Evolutionary conservation across 73 alveolate genomes (phyloP).

Genomic region (Paramecium pentaurelia): DNA sequence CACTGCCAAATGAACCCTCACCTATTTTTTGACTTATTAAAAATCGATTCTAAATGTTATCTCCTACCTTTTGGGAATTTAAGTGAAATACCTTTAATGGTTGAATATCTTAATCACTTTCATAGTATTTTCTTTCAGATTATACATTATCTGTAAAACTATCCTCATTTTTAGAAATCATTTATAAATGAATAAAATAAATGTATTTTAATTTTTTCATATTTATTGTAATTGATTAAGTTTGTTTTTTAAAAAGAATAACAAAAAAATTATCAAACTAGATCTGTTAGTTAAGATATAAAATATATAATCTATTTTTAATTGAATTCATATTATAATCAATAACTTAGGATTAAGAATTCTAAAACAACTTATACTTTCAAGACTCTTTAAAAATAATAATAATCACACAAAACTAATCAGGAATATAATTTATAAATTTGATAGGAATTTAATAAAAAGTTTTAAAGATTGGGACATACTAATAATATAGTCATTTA

Average conservation of each 20-base stretch:
- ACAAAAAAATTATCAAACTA: background rate
- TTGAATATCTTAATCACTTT: background rate
- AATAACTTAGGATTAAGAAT: too few relatives aligned
- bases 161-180: background rate
- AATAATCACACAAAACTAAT: too few relatives aligned
- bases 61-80: background rate
- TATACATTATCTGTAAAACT: background rate
- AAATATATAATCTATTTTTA: too few relatives aligned
- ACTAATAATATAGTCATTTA: too few relatives aligned
- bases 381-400: too few relatives aligned
- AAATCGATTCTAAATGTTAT: background rate
- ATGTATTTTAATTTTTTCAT: background rate
- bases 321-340: too few relatives aligned
- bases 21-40: background rate
- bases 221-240: background rate
- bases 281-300: too few relatives aligned
- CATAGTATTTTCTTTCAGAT: background rate
- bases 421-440: too few relatives aligned
- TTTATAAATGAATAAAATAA: background rate
- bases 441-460: too few relatives aligned
- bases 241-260: background rate
- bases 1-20: conserved; percentile 37
- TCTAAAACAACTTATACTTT: too few relatives aligned
- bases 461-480: too few relatives aligned
- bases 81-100: background rate